Conservation (phyloP, 2,329 filamentous ascomycete genomes). For the Cadophora malorum region DNA sequence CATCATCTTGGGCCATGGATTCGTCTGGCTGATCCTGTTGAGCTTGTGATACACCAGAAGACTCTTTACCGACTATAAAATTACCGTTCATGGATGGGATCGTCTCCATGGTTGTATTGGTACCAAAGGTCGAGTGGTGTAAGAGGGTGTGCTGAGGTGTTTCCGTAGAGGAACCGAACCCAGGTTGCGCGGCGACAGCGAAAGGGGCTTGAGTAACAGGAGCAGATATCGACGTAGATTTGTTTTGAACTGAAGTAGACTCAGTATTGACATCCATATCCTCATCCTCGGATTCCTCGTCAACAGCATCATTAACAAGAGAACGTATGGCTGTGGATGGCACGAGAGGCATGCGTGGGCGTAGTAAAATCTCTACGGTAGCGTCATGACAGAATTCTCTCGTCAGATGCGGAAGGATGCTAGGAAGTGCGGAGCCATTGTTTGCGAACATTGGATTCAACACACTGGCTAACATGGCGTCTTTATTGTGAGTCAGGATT, state of each 20-base stretch:
- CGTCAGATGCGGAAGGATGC: constrained; percentile 80
- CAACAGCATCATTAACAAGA: constrained; percentile 21
- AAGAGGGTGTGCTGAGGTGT: constrained; percentile 2
- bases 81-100: constrained; percentile 18
- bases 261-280: constrained; percentile 32
- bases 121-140: constrained; percentile 20
- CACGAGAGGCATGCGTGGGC: constrained; percentile 57
- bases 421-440: constrained; percentile 69
- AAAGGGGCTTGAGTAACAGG: constrained; percentile 18
- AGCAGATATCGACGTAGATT: constrained; percentile 11
- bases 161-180: background rate
- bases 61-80: background rate
- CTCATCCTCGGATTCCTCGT: constrained; percentile 35
- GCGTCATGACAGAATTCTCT: constrained; percentile 67
- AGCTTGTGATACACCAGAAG: background rate
- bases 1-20: constrained; percentile 40
- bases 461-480: constrained; percentile 81
- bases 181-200: constrained; percentile 17
- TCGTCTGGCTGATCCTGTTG: constrained; percentile 5
- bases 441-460: constrained; percentile 75
- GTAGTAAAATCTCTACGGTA: constrained; percentile 73
- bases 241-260: constrained; percentile 22
- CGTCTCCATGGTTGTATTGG: background rate
- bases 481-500: constrained; percentile 71
- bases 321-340: constrained; percentile 31